Evolutionary conservation across 2,329 filamentous ascomycete species (phyloP).

Genomic region (Aspergillus neotritici): DNA sequence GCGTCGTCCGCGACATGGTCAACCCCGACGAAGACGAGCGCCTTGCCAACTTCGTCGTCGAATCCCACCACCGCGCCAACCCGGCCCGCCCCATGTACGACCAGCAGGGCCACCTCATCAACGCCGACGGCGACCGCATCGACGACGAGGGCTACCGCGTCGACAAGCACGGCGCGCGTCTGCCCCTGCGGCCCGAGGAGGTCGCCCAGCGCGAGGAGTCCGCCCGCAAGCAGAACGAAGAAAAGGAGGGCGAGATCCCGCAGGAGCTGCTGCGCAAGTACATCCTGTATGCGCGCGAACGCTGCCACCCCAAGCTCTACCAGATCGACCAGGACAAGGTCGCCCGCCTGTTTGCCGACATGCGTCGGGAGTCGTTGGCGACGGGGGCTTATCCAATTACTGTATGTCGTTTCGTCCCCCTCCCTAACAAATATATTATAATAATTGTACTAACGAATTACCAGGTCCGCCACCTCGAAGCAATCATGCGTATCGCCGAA

Average conservation of each 20-base stretch:
- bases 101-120: conserved; percentile 39
- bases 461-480: conserved; percentile 92
- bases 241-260: conserved; percentile 66
- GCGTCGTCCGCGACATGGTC: conserved; percentile 91
- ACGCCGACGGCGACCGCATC: conserved; percentile 49
- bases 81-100: conserved; percentile 52
- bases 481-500: conserved; percentile 92
- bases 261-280: conserved; percentile 93
- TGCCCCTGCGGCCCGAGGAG: conserved; percentile 43
- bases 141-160: conserved; percentile 54
- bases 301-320: conserved; percentile 85
- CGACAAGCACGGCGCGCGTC: conserved; percentile 39
- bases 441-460: conserved; percentile 2
- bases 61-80: conserved; percentile 87
- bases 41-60: conserved; percentile 88
- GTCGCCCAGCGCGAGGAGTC: conserved; percentile 33
- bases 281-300: conserved; percentile 89
- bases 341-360: conserved; percentile 87
- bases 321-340: conserved; percentile 98
- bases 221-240: conserved; percentile 44
- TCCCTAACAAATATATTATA: neutral
- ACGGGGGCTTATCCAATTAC: conserved; percentile 98
- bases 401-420: conserved; percentile 50
- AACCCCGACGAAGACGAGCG: conserved; percentile 89
- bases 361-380: conserved; percentile 85